phyloP scores from a whole-genome alignment of 108 stramenopile genomes.

The Nitzschia putrida region DNA sequence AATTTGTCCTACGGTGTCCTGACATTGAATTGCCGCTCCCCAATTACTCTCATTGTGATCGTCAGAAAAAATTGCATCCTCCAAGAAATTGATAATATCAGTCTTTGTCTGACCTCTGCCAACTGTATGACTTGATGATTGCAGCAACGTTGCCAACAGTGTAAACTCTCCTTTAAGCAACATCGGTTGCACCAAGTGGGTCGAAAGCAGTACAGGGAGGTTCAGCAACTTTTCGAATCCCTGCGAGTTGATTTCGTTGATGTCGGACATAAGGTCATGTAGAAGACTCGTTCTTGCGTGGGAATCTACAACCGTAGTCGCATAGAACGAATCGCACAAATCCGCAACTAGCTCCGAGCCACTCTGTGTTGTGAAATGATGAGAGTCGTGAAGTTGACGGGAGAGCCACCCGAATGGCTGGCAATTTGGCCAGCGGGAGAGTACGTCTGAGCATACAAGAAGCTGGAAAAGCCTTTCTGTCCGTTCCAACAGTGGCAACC shows the following conservation, averaged over 20 bases:
- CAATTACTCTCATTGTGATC: slow-evolving; percentile 15
- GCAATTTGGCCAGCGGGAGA: slow-evolving; percentile 39
- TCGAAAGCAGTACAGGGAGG: slow-evolving; percentile 16
- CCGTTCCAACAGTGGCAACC: slow-evolving; percentile 5
- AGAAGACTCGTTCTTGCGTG: slow-evolving; percentile 9
- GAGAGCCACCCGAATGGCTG: slow-evolving; percentile 15
- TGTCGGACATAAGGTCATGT: slow-evolving; percentile 55
- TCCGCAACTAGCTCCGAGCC: slow-evolving; percentile 27
- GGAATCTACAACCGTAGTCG: not conserved
- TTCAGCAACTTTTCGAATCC: slow-evolving; percentile 30
- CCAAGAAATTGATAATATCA: slow-evolving; percentile 24
- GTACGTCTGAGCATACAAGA: slow-evolving; percentile 37
- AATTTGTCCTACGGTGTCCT: slow-evolving; percentile 46
- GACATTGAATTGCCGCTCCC: slow-evolving; percentile 31
- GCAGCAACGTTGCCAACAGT: too few relatives aligned
- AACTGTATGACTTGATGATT: slow-evolving; percentile 9
- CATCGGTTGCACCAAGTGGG: slow-evolving; percentile 19
- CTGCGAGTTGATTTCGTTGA: slow-evolving; percentile 45
- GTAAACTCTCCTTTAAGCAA: slow-evolving; percentile 23
- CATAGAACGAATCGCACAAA: slow-evolving; percentile 51
- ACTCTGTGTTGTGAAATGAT: not conserved
- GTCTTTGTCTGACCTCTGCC: slow-evolving; percentile 18
- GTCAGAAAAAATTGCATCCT: slow-evolving; percentile 30
- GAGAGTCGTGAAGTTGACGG: not conserved
- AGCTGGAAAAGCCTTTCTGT: not conserved